Conservation (phyloP, 305 asterid genomes). For the Caryopteris hybrid region DNA sequence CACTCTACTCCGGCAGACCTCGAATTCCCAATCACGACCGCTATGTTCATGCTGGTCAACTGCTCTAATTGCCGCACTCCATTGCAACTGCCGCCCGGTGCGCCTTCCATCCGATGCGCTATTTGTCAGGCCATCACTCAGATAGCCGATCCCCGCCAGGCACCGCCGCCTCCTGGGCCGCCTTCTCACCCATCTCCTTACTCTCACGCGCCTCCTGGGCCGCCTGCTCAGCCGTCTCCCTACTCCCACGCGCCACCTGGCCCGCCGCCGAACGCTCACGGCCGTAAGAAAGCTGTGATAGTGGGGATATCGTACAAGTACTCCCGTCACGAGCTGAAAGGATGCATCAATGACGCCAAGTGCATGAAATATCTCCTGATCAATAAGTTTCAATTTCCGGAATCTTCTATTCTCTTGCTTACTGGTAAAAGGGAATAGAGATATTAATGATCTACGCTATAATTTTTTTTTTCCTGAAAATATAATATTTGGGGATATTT, state of each 20-base stretch:
- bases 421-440: conserved; percentile 51
- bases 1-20: neutral
- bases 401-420: conserved; percentile 80
- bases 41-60: conserved; percentile 67
- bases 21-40: conserved; percentile 5
- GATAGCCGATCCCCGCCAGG: conserved; percentile 65
- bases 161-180: conserved; percentile 32
- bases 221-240: conserved; percentile 52
- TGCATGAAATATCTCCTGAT: conserved; percentile 78
- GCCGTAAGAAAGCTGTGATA: conserved; percentile 88
- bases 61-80: conserved; percentile 78
- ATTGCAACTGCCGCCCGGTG: conserved; percentile 83
- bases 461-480: neutral
- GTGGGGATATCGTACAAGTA: conserved; percentile 75
- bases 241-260: conserved; percentile 68
- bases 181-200: conserved; percentile 50
- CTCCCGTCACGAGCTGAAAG: conserved; percentile 90
- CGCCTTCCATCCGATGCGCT: conserved; percentile 88
- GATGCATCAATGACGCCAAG: conserved; percentile 92
- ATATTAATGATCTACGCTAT: neutral
- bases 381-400: conserved; percentile 80
- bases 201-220: conserved; percentile 45
- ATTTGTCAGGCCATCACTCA: conserved; percentile 75
- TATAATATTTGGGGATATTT: neutral
- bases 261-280: conserved; percentile 70